phyloP scores from a whole-genome alignment of 1,284 basidiomycete species.

The Cronartium ribicola region DNA sequence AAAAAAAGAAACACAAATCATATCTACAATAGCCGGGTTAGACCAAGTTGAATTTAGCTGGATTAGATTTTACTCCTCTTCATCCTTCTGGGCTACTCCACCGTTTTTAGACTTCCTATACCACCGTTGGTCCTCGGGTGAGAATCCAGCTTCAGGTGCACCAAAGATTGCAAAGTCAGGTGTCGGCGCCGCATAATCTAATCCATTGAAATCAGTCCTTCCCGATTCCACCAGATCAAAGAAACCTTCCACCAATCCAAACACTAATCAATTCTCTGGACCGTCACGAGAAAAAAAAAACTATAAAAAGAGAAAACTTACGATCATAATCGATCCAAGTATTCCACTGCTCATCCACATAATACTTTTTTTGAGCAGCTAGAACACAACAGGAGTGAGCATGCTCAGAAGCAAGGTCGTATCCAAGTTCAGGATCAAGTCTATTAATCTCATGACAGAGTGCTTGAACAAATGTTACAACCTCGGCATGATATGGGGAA shows the following conservation, averaged over 20 bases:
- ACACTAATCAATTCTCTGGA: background rate
- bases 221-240: slow-evolving; percentile 40
- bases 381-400: slow-evolving; percentile 43
- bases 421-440: slow-evolving; percentile 3
- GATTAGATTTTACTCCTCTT: background rate
- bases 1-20: too few species aligned
- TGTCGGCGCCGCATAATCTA: slow-evolving; percentile 33
- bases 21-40: too few species aligned
- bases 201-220: slow-evolving; percentile 24
- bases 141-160: slow-evolving; percentile 41
- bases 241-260: slow-evolving; percentile 21
- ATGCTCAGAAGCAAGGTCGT: slow-evolving; percentile 42
- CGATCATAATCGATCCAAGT: slow-evolving; percentile 44
- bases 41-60: too few species aligned
- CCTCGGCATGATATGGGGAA: slow-evolving; percentile 42
- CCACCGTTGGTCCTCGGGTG: slow-evolving; percentile 42
- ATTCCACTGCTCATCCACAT: slow-evolving; percentile 39
- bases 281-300: background rate
- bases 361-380: slow-evolving; percentile 39
- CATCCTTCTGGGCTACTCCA: background rate
- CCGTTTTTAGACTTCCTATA: slow-evolving; percentile 21
- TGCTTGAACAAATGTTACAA: slow-evolving; percentile 35
- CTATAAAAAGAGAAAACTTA: background rate
- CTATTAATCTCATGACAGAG: slow-evolving; percentile 29
- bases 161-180: slow-evolving; percentile 42